Percentiles rank a stretch among this genome's conserved stretches.
phyloP scores from a whole-genome alignment of 2,329 filamentous ascomycete genomes.

The Chaetomiaceae sp. region DNA sequence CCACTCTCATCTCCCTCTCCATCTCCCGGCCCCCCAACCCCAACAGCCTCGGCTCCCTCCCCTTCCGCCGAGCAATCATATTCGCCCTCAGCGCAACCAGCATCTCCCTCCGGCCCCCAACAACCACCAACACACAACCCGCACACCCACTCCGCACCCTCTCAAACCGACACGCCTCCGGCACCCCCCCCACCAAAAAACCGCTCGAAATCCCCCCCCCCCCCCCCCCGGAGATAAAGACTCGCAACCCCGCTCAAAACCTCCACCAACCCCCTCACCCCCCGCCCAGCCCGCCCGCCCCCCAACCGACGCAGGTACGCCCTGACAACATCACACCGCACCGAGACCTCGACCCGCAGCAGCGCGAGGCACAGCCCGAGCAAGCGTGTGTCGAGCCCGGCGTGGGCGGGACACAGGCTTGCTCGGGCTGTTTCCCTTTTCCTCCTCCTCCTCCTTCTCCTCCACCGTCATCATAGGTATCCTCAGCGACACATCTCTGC shows the following conservation, averaged over 20 bases:
- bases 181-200: slow-evolving; percentile 34
- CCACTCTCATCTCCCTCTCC: slow-evolving; percentile 5
- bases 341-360: not conserved
- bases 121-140: slow-evolving; percentile 48
- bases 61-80: slow-evolving; percentile 37
- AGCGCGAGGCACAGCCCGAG: not conserved
- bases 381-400: not conserved
- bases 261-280: not conserved
- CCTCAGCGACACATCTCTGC: too few species aligned
- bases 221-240: slow-evolving; percentile 43
- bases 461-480: not conserved
- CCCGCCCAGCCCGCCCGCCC: not conserved
- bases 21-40: slow-evolving; percentile 31
- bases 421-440: too few species aligned
- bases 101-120: slow-evolving; percentile 41
- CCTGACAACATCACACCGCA: slow-evolving; percentile 1
- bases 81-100: slow-evolving; percentile 45
- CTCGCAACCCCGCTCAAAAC: slow-evolving; percentile 6
- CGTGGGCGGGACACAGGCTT: not conserved
- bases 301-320: not conserved
- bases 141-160: slow-evolving; percentile 41
- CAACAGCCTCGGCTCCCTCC: slow-evolving; percentile 34
- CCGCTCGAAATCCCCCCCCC: slow-evolving; percentile 32
- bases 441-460: too few species aligned
- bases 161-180: slow-evolving; percentile 13